Percentiles rank a stretch among this genome's conserved stretches.
Conservation (phyloP, 306 rosid species). For the Vigna unguiculata region DNA sequence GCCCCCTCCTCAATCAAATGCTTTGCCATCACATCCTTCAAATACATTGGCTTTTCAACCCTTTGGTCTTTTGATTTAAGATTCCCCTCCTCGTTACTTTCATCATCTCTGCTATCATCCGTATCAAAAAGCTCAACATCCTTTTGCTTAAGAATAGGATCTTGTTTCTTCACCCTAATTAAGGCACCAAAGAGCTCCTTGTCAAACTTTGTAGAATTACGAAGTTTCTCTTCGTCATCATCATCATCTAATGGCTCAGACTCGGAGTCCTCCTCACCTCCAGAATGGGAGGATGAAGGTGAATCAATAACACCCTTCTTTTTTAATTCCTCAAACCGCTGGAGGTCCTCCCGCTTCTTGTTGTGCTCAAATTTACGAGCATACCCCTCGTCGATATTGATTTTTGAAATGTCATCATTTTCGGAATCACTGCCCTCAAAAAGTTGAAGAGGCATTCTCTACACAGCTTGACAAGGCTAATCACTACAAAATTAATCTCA, state of each 20-base stretch:
- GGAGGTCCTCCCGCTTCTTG: constrained; percentile 88
- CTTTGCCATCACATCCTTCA: constrained; percentile 79
- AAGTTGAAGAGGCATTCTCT: constrained; percentile 51
- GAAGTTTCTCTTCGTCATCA: constrained; percentile 43
- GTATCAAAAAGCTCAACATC: constrained; percentile 64
- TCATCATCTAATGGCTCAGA: constrained; percentile 54
- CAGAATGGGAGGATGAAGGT: constrained; percentile 44
- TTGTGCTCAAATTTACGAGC: constrained; percentile 70
- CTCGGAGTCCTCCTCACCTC: constrained; percentile 50
- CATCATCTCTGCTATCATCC: constrained; percentile 53
- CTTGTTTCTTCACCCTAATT: constrained; percentile 73
- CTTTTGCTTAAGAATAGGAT: constrained; percentile 67
- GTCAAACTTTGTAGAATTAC: constrained; percentile 46
- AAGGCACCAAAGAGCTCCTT: constrained; percentile 69
- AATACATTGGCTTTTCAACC: constrained; percentile 54
- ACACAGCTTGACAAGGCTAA: not conserved
- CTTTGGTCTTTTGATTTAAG: constrained; percentile 32
- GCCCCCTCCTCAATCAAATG: constrained; percentile 79
- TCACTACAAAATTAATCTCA: not conserved
- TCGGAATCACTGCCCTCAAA: constrained; percentile 77
- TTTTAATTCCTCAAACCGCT: constrained; percentile 75
- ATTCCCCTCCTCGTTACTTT: constrained; percentile 28
- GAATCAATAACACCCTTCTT: constrained; percentile 70
- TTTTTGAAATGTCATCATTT: constrained; percentile 54
- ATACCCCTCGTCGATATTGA: constrained; percentile 62